A percentile compares a stretch with the other conserved stretches of the same genome.
Evolutionary conservation across 495 filamentous ascomycete species (phyloP).

Genomic region (Neurospora tetraspora): DNA sequence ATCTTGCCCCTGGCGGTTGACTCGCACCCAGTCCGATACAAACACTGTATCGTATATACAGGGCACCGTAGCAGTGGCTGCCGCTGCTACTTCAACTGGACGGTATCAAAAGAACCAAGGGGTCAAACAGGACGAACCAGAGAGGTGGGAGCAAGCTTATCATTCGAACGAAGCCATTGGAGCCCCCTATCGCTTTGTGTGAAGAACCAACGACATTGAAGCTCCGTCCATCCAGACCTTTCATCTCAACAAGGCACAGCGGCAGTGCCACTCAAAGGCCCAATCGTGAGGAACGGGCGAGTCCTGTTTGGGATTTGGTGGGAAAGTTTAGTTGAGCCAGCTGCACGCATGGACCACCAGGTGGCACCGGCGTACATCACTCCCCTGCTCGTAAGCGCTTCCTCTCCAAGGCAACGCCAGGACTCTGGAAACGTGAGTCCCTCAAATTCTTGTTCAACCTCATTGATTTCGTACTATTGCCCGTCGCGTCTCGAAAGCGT

Average conservation of each 20-base stretch:
- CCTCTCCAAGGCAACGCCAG: conserved; percentile 1
- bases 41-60: not conserved
- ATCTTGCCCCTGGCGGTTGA: not conserved
- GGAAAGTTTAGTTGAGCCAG: not conserved
- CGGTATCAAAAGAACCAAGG: not conserved
- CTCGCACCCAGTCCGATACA: not conserved
- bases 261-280: not conserved
- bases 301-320: conserved; percentile 2
- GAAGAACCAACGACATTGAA: not conserved
- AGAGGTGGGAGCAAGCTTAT: not conserved
- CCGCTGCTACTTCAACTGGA: not conserved
- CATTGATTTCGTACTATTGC: conserved; percentile 2
- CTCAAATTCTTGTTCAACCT: conserved; percentile 15
- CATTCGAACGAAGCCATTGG: not conserved
- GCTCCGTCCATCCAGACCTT: not conserved
- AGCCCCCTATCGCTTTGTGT: not conserved
- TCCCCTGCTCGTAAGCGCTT: conserved; percentile 9
- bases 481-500: conserved; percentile 6
- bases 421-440: conserved; percentile 4
- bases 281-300: conserved; percentile 1
- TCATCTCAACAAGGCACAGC: not conserved
- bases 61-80: not conserved
- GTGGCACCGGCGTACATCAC: conserved; percentile 4
- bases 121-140: not conserved
- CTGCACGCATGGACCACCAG: not conserved